Evolutionary conservation across 1,284 basidiomycete genomes (phyloP).

Genomic region (Pseudozyma sp.): DNA sequence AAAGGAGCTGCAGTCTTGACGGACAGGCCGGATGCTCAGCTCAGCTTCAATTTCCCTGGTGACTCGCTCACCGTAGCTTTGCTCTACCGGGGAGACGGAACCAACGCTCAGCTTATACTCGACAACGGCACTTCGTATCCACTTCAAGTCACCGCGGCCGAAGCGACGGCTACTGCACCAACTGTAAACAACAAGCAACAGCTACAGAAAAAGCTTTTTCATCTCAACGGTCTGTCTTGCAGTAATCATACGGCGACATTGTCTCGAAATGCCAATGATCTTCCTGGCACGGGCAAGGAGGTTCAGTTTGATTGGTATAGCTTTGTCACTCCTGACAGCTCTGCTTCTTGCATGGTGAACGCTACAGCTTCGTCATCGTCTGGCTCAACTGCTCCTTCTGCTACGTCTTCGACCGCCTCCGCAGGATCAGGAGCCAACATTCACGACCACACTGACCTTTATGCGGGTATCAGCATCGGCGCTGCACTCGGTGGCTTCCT

Average conservation of each 20-base stretch:
- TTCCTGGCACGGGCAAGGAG: background rate
- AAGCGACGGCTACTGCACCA: conserved; percentile 13
- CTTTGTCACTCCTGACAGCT: conserved; percentile 4
- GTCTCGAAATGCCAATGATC: background rate
- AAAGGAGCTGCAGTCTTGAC: conserved; percentile 22
- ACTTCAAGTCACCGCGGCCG: conserved; percentile 7
- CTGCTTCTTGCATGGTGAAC: conserved; percentile 1
- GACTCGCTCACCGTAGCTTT: conserved; percentile 20
- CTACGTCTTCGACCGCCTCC: background rate
- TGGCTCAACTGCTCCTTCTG: background rate
- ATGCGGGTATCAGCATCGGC: conserved; percentile 23
- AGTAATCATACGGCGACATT: conserved; percentile 28
- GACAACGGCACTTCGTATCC: conserved; percentile 19
- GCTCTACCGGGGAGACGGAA: conserved; percentile 21
- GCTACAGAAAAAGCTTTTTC: conserved; percentile 26
- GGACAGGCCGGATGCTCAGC: background rate
- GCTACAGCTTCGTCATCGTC: background rate
- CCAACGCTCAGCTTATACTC: conserved; percentile 12
- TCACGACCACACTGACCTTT: conserved; percentile 7
- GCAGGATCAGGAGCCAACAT: no score
- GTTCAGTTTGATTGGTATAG: conserved; percentile 34
- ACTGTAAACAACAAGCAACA: conserved; percentile 7
- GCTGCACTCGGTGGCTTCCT: conserved; percentile 12
- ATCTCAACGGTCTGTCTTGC: conserved; percentile 13
- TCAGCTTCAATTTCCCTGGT: conserved; percentile 26